phyloP scores from a whole-genome alignment of 139 green algal species.

The Choricystis sp. region DNA sequence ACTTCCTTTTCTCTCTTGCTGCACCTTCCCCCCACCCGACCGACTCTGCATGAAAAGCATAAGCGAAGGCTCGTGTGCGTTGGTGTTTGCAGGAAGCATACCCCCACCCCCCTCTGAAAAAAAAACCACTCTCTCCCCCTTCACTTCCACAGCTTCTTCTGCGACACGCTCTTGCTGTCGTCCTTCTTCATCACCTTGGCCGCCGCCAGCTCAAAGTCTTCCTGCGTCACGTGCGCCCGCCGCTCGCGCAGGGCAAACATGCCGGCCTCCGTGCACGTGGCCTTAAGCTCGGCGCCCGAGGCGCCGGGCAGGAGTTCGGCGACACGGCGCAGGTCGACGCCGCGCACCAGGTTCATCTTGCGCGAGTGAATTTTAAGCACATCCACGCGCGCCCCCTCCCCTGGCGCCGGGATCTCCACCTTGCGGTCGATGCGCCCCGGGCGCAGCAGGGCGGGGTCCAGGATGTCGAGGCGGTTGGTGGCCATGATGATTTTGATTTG shows the following conservation, averaged over 20 bases:
- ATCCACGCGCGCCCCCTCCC: constrained; percentile 72
- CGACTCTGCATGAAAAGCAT: too few species aligned
- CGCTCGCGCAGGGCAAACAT: constrained; percentile 98
- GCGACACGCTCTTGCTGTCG: constrained; percentile 77
- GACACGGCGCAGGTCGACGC: constrained; percentile 91
- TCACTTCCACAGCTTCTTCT: constrained; percentile 97
- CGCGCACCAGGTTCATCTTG: constrained; percentile 84
- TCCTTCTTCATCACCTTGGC: constrained; percentile 97
- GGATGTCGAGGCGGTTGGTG: constrained; percentile 98
- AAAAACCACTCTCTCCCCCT: not conserved
- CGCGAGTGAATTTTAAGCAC: constrained; percentile 90
- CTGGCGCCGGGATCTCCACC: constrained; percentile 92
- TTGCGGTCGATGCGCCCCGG: constrained; percentile 97
- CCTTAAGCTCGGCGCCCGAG: constrained; percentile 92
- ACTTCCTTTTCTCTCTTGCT: too few species aligned
- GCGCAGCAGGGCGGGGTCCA: constrained; percentile 91
- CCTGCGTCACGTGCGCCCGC: constrained; percentile 92
- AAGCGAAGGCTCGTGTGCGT: too few species aligned
- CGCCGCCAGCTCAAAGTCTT: constrained; percentile 99
- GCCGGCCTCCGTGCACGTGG: constrained; percentile 90
- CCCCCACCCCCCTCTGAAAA: not conserved
- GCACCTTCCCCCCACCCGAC: too few species aligned
- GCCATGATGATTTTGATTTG: constrained; percentile 99
- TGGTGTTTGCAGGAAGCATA: not conserved
- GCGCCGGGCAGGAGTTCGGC: constrained; percentile 79